Conservation (phyloP, 1,139 yeast species). For the Suhomyces anneliseae region DNA sequence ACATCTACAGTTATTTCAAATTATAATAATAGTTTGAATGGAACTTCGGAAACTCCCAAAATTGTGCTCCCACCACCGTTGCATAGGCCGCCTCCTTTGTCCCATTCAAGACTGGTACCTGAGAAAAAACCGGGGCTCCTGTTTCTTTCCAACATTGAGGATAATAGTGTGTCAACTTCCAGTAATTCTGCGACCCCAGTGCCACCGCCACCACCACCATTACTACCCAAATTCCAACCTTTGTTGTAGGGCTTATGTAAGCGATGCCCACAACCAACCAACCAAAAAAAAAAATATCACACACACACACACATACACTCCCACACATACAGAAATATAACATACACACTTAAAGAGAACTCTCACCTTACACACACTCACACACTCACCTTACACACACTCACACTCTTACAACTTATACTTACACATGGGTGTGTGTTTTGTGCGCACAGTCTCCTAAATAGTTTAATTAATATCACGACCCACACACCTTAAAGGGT, state of each 20-base stretch:
- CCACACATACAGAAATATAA: no score
- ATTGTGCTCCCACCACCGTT: constrained; percentile 20
- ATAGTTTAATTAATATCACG: no score
- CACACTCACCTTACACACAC: no score
- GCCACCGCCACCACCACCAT: constrained; percentile 24
- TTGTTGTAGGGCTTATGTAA: constrained; percentile 21
- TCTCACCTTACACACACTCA: no score
- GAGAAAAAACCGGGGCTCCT: constrained; percentile 12
- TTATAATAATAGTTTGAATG: not conserved
- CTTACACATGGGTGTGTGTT: no score
- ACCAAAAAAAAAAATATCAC: no score
- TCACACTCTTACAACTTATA: no score
- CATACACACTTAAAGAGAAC: no score
- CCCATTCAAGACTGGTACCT: constrained; percentile 7
- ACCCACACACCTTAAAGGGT: no score
- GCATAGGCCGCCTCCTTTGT: not conserved
- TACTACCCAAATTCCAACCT: constrained; percentile 41
- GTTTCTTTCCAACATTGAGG: constrained; percentile 28
- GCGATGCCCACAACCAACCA: not conserved
- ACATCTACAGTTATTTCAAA: constrained; percentile 33
- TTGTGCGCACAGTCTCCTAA: no score
- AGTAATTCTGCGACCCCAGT: not conserved
- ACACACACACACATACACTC: no score
- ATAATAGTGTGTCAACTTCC: constrained; percentile 1
- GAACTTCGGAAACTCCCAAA: constrained; percentile 14